Percentiles rank a stretch among this genome's conserved stretches.
Conservation (phyloP, 2,329 filamentous ascomycete species). For the Aspergillus floridensis region DNA sequence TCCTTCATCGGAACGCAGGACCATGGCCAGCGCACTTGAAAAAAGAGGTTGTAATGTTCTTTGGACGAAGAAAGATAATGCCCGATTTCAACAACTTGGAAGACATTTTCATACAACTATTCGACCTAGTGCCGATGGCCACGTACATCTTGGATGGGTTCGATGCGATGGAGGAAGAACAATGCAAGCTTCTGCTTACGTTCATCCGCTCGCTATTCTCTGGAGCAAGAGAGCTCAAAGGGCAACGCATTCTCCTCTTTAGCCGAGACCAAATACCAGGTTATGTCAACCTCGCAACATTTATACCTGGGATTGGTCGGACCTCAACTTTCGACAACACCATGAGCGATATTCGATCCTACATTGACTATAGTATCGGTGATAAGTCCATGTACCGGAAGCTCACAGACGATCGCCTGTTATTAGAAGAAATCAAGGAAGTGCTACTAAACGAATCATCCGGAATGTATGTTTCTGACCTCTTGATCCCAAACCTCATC, state of each 20-base stretch:
- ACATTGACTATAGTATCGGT: conserved; percentile 18
- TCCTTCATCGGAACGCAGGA: neutral
- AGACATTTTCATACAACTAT: conserved; percentile 14
- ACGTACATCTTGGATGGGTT: conserved; percentile 22
- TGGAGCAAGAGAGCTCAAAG: neutral
- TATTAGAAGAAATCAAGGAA: conserved; percentile 5
- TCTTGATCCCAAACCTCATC: neutral
- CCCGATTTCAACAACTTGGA: conserved; percentile 20
- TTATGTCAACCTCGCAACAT: conserved; percentile 13
- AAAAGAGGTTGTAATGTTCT: conserved; percentile 4
- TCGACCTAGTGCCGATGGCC: conserved; percentile 7
- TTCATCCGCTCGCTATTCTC: conserved; percentile 7
- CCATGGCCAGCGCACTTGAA: conserved; percentile 2
- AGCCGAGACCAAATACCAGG: conserved; percentile 24
- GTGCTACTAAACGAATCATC: neutral
- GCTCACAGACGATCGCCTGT: conserved; percentile 16
- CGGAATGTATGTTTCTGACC: neutral
- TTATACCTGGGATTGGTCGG: conserved; percentile 17
- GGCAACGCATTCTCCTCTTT: conserved; percentile 15
- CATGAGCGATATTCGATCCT: conserved; percentile 17
- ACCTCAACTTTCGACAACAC: conserved; percentile 21
- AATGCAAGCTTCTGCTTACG: conserved; percentile 8
- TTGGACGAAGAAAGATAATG: conserved; percentile 9
- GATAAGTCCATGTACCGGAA: conserved; percentile 17
- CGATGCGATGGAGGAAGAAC: conserved; percentile 13